Evolutionary conservation across 1,284 basidiomycete species (phyloP), one percentile per base, ranked within the genome.

Genomic region (Peniophora sp.): DNA sequence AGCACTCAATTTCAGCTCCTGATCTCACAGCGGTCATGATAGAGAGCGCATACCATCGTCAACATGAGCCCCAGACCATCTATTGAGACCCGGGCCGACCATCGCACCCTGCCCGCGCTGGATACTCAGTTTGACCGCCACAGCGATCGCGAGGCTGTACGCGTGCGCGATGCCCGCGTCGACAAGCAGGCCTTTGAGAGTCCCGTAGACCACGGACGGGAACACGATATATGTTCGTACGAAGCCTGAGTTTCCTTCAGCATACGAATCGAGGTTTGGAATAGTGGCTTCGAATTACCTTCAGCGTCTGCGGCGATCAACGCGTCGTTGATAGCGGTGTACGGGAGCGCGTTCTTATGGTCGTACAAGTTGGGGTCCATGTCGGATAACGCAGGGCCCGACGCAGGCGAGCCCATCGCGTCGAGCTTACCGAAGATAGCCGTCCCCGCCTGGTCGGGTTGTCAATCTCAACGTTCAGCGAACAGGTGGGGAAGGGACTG

Each of bases 151-250:
- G 34, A 70, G 67, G 3, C 75, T 77, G 47, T 67, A 64, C 11
- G 64, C 52, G 55, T 79, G 72, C 51, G 72, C 66, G 35, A 79
- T 60, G 2, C 71, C 73, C 2, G 64, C 60, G 27, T 75, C 70
- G 17, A 73, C 71, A n/a, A 79, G 61, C 14, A 67, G 59, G 8
- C 73, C 72, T 3, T 62, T 60, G 2, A 73, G 73, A 3, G 73
- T 59, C 3, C 76, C 77, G 47, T 72, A 79, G 39, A 79, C 72
- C 0, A 70, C 73, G 10, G 71, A 64, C 0, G 75, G 76, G 5
- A 74, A 63, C 49, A 79, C 60, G 47, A 79, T 73, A 55, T 74
- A 73, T 3, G 72, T 68, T 53, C 66, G 69, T 50, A 72, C 69
- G 48, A 66, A 70, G 11, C 70, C 77, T 68, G 66, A 52, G 35